phyloP scores from a whole-genome alignment of 352 stramenopile species.

The Pythium biforme region DNA sequence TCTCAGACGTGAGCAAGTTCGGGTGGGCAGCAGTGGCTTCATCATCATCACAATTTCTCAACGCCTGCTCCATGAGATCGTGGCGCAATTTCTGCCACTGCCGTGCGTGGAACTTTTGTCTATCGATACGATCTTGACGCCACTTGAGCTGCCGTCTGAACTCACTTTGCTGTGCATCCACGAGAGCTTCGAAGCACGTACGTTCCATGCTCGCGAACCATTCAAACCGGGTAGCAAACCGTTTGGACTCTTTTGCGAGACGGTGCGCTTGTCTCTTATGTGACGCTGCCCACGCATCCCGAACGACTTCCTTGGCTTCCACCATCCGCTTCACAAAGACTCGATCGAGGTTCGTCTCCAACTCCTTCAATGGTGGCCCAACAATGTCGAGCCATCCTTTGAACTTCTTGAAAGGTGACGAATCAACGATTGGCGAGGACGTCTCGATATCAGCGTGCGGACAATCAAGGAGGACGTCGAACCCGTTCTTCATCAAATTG shows the following conservation, averaged over 20 bases:
- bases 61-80: conserved; percentile 29
- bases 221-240: conserved; percentile 37
- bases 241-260: conserved; percentile 42
- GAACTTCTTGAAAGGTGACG: conserved; percentile 43
- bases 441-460: not conserved
- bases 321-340: conserved; percentile 57
- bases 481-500: conserved; percentile 80
- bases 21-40: not conserved
- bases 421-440: conserved; percentile 15
- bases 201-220: conserved; percentile 45
- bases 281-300: conserved; percentile 45
- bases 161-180: conserved; percentile 44
- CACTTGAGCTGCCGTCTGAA: conserved; percentile 62
- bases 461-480: conserved; percentile 57
- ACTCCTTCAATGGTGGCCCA: conserved; percentile 60
- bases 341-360: conserved; percentile 60
- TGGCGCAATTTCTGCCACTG: conserved; percentile 49
- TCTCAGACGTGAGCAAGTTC: conserved; percentile 5
- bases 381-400: conserved; percentile 67
- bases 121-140: conserved; percentile 61
- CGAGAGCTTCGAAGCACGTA: conserved; percentile 37
- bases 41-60: conserved; percentile 16
- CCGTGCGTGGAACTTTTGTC: conserved; percentile 58
- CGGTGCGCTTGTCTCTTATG: conserved; percentile 41
- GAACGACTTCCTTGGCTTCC: conserved; percentile 50